Base-by-base conservation (phyloP, 768 basidiomycete species). In the Hemileccinum impolitum region DNA sequence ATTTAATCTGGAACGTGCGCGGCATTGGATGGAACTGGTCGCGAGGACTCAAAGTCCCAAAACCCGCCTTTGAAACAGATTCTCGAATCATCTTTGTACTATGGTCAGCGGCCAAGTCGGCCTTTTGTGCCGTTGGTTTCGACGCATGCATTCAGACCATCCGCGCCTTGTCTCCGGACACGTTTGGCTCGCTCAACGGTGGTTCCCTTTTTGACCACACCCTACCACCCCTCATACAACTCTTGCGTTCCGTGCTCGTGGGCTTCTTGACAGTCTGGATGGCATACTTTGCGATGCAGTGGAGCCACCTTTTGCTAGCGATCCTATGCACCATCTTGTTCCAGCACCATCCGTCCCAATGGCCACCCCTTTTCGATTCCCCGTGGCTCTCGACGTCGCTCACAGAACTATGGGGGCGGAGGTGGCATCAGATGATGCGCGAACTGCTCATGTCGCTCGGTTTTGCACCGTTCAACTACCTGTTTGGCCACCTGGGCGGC, bases 361-460 rank as follows among this genome's bases (percentile, higher is more conserved):
- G 82, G 82, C 85, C 84, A 0, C 84, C 81, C 1, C 46, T 80
- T 13, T 85, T 85, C 64, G 61, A 77, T 45, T 38, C 66, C 7
- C 85, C 85, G 1, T 86, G 78, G 77, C 47, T 60, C 25, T 63
- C 79, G 4, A 78, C 77, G 3, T 84, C 82, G 2, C 60, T 87
- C 31, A 70, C 68, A 37, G 76, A 84, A 12, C 76, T 83, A 46
- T 87, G 85, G 85, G 70, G 75, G 0, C 63, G 55, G 50, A 69
- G 80, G 21, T 87, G 85, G 85, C 85, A 87, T 57, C 83, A 85
- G 57, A 54, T 81, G 13, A 79, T 85, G 62, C 74, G 84, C 19
- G 71, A 79, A 36, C 54, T 67, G 19, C 81, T 86, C 55, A 61
- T 84, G 38, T 56, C 62, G 6, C 49, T 79, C 14, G 84, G 82